Percentiles rank a stretch among this genome's conserved stretches.
Evolutionary conservation across 257 asterid species (phyloP).

Genomic region (Nicotiana sylvestris): DNA sequence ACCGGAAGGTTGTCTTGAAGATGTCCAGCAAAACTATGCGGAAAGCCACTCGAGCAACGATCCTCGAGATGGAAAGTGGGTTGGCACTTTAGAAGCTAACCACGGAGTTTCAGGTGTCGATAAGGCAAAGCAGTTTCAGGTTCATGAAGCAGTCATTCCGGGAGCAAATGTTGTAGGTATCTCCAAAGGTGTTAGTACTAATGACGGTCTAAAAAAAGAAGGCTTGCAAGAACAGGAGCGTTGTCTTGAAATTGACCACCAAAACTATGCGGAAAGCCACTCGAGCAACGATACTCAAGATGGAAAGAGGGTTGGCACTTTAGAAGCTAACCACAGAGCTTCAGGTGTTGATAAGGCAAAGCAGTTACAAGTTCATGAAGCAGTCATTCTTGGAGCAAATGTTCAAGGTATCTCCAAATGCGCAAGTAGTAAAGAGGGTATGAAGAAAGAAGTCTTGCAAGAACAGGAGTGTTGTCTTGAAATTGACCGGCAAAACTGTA

Average conservation of each 20-base stretch:
- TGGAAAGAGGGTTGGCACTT: not conserved
- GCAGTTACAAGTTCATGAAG: not conserved
- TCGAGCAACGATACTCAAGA: not conserved
- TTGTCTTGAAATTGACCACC: not conserved
- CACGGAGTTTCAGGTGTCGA: not conserved
- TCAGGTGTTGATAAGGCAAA: not conserved
- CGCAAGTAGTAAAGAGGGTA: not conserved
- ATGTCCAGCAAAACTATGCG: not conserved
- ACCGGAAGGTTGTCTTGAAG: not conserved
- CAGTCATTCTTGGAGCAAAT: not conserved
- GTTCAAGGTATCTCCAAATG: not conserved
- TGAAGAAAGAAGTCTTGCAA: not conserved
- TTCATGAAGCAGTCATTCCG: not conserved
- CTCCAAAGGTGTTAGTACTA: not conserved
- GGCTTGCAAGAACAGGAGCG: not conserved
- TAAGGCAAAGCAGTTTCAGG: not conserved
- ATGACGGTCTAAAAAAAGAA: not conserved
- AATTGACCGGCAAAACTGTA: not conserved
- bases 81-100: not conserved
- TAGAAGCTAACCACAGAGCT: not conserved
- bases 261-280: not conserved
- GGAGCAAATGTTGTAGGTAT: not conserved
- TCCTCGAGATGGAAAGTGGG: not conserved
- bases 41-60: conserved; percentile 9
- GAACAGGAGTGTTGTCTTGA: not conserved